These are phyloP conservation scores for Metschnikowia orientalis DNA, from an alignment of 805 yeast genomes.

Conservation along the genomic window DNA sequence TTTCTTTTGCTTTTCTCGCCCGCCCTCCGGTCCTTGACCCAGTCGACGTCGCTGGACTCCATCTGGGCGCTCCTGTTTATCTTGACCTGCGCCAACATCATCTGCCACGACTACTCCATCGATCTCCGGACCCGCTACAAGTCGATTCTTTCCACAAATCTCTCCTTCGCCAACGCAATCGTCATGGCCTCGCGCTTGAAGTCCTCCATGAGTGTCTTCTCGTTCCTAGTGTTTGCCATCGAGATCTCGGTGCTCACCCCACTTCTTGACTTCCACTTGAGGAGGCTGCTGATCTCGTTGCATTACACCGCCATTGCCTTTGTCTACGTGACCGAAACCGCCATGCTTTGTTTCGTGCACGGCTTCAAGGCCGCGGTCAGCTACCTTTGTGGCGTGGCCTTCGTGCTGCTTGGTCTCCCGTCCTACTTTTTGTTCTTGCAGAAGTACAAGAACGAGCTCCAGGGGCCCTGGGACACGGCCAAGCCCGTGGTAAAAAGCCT, in stretches of 20 bases:
- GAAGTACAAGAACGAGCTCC: conserved; percentile 76
- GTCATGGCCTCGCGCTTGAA: conserved; percentile 84
- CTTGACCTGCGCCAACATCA: conserved; percentile 64
- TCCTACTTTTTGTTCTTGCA: conserved; percentile 67
- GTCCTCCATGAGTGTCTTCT: conserved; percentile 72
- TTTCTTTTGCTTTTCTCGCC: conserved; percentile 80
- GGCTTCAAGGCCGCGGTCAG: conserved; percentile 43
- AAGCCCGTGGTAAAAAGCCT: conserved; percentile 49
- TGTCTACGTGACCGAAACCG: conserved; percentile 24
- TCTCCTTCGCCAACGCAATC: conserved; percentile 79
- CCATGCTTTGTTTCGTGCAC: conserved; percentile 23
- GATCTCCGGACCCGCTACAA: conserved; percentile 35
- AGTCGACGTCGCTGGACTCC: conserved; percentile 87
- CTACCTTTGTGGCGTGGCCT: conserved; percentile 43
- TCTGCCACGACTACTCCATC: conserved; percentile 64
- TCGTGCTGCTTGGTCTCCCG: conserved; percentile 50
- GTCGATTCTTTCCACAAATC: conserved; percentile 72
- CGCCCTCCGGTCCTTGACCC: conserved; percentile 79
- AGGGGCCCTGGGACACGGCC: conserved; percentile 93
- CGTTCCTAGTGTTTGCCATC: conserved; percentile 72
- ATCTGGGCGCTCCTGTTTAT: conserved; percentile 90
- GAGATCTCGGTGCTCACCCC: conserved; percentile 73
- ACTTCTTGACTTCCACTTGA: conserved; percentile 56
- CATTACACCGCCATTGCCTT: conserved; percentile 24
- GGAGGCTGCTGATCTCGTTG: conserved; percentile 32